Evolutionary conservation across 83 land plant genomes (phyloP), one percentile per base, ranked within the genome.

Genomic region (Thuja plicata): DNA sequence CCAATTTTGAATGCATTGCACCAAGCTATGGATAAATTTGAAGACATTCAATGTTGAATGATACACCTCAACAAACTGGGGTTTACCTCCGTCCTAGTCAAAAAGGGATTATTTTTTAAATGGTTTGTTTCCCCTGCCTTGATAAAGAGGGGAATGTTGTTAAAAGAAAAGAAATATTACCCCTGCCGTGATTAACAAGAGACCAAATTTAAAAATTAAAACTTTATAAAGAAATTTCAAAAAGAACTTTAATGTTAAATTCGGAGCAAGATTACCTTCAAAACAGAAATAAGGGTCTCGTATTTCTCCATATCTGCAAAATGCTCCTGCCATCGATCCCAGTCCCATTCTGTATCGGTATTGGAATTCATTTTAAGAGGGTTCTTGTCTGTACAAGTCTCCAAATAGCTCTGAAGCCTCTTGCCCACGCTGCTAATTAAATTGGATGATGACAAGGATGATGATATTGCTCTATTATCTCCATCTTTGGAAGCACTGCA

Each of bases 291-390:
- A 82, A 46, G 86, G 85, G 46, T 90, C 89, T 95, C 96, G 21
- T 92, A 88, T 84, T 94, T 91, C 48, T 95, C 96, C 73, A 91
- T 91, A 27, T 95, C 94, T 15, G 93, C 88, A 89, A 95, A 95
- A 85, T 94, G 92, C 32, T 89, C 91, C 60, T 32, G 91, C 96
- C 96, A 95, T 35, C 92, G 85, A 66, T 70, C 90, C 95, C 96
- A 93, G 85, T 94, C 92, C 96, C 96, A 95, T 1, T 91, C 93
- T 27, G n/a, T 27, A 27, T 66, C n/a, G n/a, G 30, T 66, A 27
- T 66, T 66, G 71, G 71, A 24, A 66, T 27, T 66, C 27, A 27
- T 66, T 66, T 66, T 66, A 66, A 27, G 30, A 66, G 71, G 71
- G n/a, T 66, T 24, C n/a, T 66, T 66, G 2, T 66, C 71, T 66